Evolutionary conservation across 2,329 filamentous ascomycete genomes (phyloP), one percentile per base, ranked within the genome.

Genomic region (Arthrobotrys pseudoclavata): DNA sequence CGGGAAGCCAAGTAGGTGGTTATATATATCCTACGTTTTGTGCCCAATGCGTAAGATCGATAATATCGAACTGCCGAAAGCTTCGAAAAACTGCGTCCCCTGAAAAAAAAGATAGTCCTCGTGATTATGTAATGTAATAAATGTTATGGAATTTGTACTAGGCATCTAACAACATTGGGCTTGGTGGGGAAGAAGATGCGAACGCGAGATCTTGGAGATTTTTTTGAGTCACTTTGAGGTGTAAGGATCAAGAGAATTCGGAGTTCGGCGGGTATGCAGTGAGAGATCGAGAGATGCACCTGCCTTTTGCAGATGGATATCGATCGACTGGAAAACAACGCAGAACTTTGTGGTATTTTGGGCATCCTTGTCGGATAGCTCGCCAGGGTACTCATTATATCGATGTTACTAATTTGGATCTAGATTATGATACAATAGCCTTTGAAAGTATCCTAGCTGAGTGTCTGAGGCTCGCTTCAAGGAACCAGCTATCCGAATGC

Each of bases 231-330:
- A 72, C 68, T 26, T 9, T 45, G 18, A 4, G n/a, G n/a, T n/a
- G n/a, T n/a, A n/a, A n/a, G n/a, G n/a, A n/a, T n/a, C n/a, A n/a
- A n/a, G n/a, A 20, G 34, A 40, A 47, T 24, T 67, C 69, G 69
- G 69, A 74, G 62, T 67, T 68, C 69, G 69, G 69, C 69, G 69
- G 69, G 34, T 57, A 48, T 31, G 50, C 69, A 22, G 45, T 40
- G 42, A 34, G 42, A 61, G 37, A 24, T 60, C 53, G 66, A 26
- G 42, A 42, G 20, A 18, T 60, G 42, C 61, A 68, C 69, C 62
- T 74, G 69, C 69, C 69, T 42, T 42, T 74, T 74, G 61, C 34
- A 53, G 69, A 29, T 37, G 7, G 62, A 34, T 50, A 31, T 67
- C 40, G 52, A 42, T 42, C n/a, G 47, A 4, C 24, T 37, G 34